phyloP scores from a whole-genome alignment of 305 asterid species.

The Petunia hybrid region DNA sequence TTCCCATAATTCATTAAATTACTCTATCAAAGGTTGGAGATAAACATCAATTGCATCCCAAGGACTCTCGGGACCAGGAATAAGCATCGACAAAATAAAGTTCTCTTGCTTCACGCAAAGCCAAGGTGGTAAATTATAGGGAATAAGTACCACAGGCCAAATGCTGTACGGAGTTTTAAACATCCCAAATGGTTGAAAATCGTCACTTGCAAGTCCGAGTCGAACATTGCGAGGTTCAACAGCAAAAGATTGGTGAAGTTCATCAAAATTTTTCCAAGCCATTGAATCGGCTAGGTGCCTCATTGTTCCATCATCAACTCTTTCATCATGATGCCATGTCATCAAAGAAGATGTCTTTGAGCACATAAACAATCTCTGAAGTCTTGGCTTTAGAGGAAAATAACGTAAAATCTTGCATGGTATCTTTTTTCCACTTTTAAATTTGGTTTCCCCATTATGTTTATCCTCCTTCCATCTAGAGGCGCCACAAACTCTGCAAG shows the following conservation, averaged over 20 bases:
- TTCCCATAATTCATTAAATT: slow-evolving; percentile 13
- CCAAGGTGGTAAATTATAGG: too few species aligned
- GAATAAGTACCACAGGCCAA: too few species aligned
- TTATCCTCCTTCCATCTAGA: background rate
- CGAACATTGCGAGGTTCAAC: background rate
- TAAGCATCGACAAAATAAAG: background rate
- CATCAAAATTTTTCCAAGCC: slow-evolving; percentile 28
- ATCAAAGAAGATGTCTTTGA: too few species aligned
- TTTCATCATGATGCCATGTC: background rate
- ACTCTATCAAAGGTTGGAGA: background rate
- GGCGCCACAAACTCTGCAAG: background rate
- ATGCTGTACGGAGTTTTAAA: too few species aligned
- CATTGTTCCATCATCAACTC: too few species aligned
- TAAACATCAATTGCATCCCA: too few species aligned
- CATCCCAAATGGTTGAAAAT: background rate
- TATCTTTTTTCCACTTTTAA: too few species aligned
- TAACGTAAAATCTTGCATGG: too few species aligned
- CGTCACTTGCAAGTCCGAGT: background rate
- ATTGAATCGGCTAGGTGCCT: background rate
- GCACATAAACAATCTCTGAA: too few species aligned
- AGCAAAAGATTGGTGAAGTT: background rate
- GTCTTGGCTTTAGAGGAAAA: too few species aligned
- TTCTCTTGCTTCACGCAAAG: slow-evolving; percentile 3
- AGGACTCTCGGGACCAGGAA: too few species aligned
- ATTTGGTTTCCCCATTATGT: background rate